Percentiles rank a stretch among this genome's conserved stretches.
phyloP scores from a whole-genome alignment of 2,329 filamentous ascomycete genomes.

The Graphilbum fragrans region DNA sequence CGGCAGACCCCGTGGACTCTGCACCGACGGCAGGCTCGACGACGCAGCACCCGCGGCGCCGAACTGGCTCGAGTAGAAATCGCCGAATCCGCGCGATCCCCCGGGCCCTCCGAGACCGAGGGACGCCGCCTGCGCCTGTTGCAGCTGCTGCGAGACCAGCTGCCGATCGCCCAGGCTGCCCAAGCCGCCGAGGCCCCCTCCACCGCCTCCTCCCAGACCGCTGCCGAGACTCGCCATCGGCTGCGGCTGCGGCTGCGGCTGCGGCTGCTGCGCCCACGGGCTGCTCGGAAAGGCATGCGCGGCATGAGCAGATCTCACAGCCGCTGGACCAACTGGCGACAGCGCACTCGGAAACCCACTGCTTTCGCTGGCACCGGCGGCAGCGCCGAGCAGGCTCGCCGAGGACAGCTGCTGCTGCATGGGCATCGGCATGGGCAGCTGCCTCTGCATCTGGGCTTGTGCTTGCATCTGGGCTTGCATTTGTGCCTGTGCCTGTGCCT shows the following conservation, averaged over 20 bases:
- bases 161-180: background rate
- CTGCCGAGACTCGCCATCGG: slow-evolving; percentile 1
- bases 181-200: background rate
- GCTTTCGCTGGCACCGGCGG: slow-evolving; percentile 3
- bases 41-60: slow-evolving; percentile 10
- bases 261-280: background rate
- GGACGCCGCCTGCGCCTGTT: slow-evolving; percentile 6
- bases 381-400: background rate
- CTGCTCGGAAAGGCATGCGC: background rate
- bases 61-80: slow-evolving; percentile 14
- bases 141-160: slow-evolving; percentile 7
- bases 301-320: background rate
- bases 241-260: slow-evolving; percentile 4
- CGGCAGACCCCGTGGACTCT: slow-evolving; percentile 18
- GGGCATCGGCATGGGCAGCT: background rate
- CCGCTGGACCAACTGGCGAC: slow-evolving; percentile 7
- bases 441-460: too few relatives aligned
- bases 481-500: too few relatives aligned
- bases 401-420: background rate
- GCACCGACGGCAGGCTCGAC: slow-evolving; percentile 19
- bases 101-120: slow-evolving; percentile 1
- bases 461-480: too few relatives aligned
- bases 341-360: slow-evolving; percentile 9
- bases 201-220: background rate
- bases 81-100: background rate